Conservation (phyloP, 257 asterid genomes). For the Lavandula angustifolia region DNA sequence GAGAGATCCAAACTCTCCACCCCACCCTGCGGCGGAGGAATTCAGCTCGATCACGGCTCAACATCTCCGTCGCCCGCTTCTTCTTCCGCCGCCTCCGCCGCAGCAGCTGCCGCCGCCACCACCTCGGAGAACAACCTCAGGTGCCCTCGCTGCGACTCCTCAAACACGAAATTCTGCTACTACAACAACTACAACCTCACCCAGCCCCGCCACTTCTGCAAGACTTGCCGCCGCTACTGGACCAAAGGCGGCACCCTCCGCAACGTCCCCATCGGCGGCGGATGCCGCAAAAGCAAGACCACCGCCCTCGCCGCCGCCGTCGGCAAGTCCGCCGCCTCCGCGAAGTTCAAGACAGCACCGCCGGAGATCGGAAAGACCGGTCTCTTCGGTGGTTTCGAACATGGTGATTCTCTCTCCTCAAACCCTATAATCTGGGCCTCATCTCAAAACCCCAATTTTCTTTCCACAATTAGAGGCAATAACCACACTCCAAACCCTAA, state of each 20-base stretch:
- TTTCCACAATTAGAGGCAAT: slow-evolving; percentile 54
- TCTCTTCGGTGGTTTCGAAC: slow-evolving; percentile 44
- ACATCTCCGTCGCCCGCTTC: slow-evolving; percentile 39
- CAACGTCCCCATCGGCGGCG: too few species aligned
- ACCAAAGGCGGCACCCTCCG: too few species aligned
- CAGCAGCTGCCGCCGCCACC: slow-evolving; percentile 25
- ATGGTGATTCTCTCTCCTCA: slow-evolving; percentile 27
- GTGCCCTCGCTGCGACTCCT: slow-evolving; percentile 83
- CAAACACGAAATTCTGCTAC: slow-evolving; percentile 62
- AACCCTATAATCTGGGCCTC: slow-evolving; percentile 54
- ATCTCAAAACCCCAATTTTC: slow-evolving; percentile 51
- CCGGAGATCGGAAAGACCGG: slow-evolving; percentile 40
- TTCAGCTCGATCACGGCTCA: slow-evolving; percentile 32
- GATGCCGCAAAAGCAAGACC: slow-evolving; percentile 54
- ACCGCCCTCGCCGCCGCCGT: slow-evolving; percentile 37
- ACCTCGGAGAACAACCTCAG: slow-evolving; percentile 50
- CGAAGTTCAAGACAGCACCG: slow-evolving; percentile 45
- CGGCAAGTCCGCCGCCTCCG: slow-evolving; percentile 36
- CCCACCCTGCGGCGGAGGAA: slow-evolving; percentile 28
- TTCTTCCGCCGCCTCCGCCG: slow-evolving; percentile 34
- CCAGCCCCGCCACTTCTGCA: too few species aligned
- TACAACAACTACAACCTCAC: too few species aligned
- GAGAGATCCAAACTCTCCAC: slow-evolving; percentile 44
- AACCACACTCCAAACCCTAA: slow-evolving; percentile 50
- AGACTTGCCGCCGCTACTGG: too few species aligned